These are phyloP conservation scores for Nakaseomyces uthaithaninus DNA, from an alignment of 1,139 yeast species.

Conservation along the genomic window DNA sequence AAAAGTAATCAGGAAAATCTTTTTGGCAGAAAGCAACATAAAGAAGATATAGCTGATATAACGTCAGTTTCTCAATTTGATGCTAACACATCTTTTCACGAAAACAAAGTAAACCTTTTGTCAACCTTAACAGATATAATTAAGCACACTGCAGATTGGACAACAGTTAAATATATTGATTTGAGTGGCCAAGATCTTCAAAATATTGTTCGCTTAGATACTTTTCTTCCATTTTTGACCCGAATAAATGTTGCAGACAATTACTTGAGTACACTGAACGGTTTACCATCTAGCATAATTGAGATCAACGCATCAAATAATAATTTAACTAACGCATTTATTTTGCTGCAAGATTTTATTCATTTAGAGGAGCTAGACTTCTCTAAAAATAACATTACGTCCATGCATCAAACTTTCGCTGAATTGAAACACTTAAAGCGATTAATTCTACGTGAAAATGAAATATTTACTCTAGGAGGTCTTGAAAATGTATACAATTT, in stretches of 20 bases:
- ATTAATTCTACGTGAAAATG: slow-evolving; percentile 21
- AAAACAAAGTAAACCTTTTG: slow-evolving; percentile 20
- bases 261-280: slow-evolving; percentile 18
- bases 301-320: slow-evolving; percentile 17
- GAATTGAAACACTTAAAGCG: slow-evolving; percentile 12
- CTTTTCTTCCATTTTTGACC: slow-evolving; percentile 21
- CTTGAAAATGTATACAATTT: slow-evolving; percentile 11
- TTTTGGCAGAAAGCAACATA: neutral
- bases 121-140: slow-evolving; percentile 22
- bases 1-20: neutral
- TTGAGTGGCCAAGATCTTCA: slow-evolving; percentile 12
- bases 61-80: slow-evolving; percentile 2
- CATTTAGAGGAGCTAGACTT: slow-evolving; percentile 23
- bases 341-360: slow-evolving; percentile 15
- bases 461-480: slow-evolving; percentile 21
- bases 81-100: slow-evolving; percentile 20
- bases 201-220: slow-evolving; percentile 20
- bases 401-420: slow-evolving; percentile 18
- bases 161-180: slow-evolving; percentile 14
- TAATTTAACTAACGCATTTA: slow-evolving; percentile 16
- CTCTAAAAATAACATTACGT: slow-evolving; percentile 20
- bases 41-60: neutral
- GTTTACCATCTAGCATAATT: slow-evolving; percentile 16
- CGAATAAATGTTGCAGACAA: slow-evolving; percentile 19
- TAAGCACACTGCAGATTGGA: slow-evolving; percentile 17